Percentiles rank a stretch among this genome's conserved stretches.
Evolutionary conservation across 2,329 filamentous ascomycete genomes (phyloP).

Genomic region (Aspergillus alliaceus): DNA sequence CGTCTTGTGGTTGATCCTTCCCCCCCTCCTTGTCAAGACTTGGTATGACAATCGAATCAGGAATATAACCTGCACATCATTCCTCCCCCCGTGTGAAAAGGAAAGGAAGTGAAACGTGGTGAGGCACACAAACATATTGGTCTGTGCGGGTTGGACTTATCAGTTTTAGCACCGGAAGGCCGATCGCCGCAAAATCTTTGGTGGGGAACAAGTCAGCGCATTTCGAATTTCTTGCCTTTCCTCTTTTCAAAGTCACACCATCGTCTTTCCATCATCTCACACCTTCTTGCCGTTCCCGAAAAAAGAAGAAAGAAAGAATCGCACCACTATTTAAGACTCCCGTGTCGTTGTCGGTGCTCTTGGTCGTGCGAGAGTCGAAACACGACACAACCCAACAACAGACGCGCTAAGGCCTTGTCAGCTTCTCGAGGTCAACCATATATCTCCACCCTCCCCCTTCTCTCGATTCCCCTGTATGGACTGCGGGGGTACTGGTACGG

Average conservation of each 20-base stretch:
- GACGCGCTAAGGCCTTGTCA: slow-evolving; percentile 12
- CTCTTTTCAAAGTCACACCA: slow-evolving; percentile 8
- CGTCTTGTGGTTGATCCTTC: not conserved
- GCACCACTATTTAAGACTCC: not conserved
- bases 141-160: slow-evolving; percentile 16
- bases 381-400: slow-evolving; percentile 4
- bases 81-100: not conserved
- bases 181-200: slow-evolving; percentile 27
- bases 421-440: slow-evolving; percentile 11
- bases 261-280: slow-evolving; percentile 6
- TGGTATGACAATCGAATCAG: too few relatives aligned
- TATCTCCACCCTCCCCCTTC: slow-evolving; percentile 6
- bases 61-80: not conserved
- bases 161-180: slow-evolving; percentile 16
- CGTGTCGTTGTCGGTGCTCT: not conserved
- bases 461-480: slow-evolving; percentile 35
- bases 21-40: not conserved
- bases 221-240: slow-evolving; percentile 18
- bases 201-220: slow-evolving; percentile 22
- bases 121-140: slow-evolving; percentile 7
- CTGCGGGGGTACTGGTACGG: slow-evolving; percentile 35
- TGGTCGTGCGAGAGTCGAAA: not conserved
- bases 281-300: not conserved
- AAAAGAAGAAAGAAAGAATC: not conserved
- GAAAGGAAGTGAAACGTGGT: not conserved